Evolutionary conservation across 495 filamentous ascomycete species (phyloP).

Genomic region (Pseudomonodictys pantanalensis): DNA sequence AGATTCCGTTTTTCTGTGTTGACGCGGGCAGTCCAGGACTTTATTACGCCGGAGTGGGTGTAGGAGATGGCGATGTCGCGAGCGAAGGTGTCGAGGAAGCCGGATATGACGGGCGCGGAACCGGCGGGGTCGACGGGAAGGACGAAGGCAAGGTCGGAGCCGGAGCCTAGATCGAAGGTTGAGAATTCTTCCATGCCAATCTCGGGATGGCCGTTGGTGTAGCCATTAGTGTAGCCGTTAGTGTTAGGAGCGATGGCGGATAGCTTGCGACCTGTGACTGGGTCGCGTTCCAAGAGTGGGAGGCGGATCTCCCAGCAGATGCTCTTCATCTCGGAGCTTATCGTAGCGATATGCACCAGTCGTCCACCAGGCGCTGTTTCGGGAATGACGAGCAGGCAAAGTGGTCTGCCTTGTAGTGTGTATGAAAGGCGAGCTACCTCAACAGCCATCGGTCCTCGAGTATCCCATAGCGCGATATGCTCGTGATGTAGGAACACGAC

Average conservation of each 20-base stretch:
- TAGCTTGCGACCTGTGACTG: conserved; percentile 28
- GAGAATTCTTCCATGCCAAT: conserved; percentile 63
- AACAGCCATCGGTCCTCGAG: conserved; percentile 54
- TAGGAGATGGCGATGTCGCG: conserved; percentile 87
- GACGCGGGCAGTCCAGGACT: conserved; percentile 83
- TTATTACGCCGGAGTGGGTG: conserved; percentile 68
- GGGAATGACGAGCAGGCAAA: conserved; percentile 79
- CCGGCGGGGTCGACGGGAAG: conserved; percentile 90
- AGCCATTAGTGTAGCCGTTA: conserved; percentile 36
- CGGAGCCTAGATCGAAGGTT: conserved; percentile 65
- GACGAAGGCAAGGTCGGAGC: conserved; percentile 76
- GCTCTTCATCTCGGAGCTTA: conserved; percentile 77
- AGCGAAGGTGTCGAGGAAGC: conserved; percentile 83
- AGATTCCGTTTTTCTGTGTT: conserved; percentile 54
- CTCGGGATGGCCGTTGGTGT: conserved; percentile 33
- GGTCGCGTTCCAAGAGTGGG: conserved; percentile 37
- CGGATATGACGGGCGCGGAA: conserved; percentile 64
- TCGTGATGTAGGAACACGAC: conserved; percentile 76
- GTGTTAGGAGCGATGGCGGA: conserved; percentile 16
- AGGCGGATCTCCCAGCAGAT: conserved; percentile 79
- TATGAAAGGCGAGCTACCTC: conserved; percentile 60
- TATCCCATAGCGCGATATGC: conserved; percentile 80
- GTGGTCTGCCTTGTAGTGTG: conserved; percentile 63
- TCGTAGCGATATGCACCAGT: conserved; percentile 68
- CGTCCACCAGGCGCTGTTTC: conserved; percentile 52